Evolutionary conservation across 2,329 filamentous ascomycete species (phyloP).

Genomic region (Aspergillus sclerotialis): DNA sequence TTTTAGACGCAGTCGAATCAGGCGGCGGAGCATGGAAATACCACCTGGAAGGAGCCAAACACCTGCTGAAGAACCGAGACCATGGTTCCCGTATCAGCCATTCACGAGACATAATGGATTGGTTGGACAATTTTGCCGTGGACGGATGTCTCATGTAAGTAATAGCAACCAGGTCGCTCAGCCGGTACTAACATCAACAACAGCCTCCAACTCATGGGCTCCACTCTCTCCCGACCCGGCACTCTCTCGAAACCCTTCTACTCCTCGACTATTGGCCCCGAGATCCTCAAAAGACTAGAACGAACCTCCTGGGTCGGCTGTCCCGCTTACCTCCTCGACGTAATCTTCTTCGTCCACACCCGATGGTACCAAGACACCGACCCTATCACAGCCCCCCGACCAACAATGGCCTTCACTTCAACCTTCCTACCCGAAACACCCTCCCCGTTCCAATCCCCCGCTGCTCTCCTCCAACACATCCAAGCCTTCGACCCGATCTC

Average conservation of each 20-base stretch:
- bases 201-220: slow-evolving; percentile 37
- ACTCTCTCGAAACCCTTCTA: slow-evolving; percentile 33
- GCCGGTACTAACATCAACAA: slow-evolving; percentile 2
- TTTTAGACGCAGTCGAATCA: slow-evolving; percentile 45
- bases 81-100: slow-evolving; percentile 10
- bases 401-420: slow-evolving; percentile 20
- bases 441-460: slow-evolving; percentile 23
- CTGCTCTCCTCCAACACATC: slow-evolving; percentile 29
- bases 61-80: slow-evolving; percentile 36
- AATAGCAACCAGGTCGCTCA: neutral
- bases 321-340: slow-evolving; percentile 33
- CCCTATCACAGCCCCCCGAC: slow-evolving; percentile 15
- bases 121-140: slow-evolving; percentile 30
- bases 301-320: slow-evolving; percentile 35
- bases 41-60: slow-evolving; percentile 46
- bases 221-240: slow-evolving; percentile 33
- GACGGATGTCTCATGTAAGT: slow-evolving; percentile 32
- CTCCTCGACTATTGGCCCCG: slow-evolving; percentile 27
- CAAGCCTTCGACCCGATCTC: slow-evolving; percentile 30
- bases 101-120: slow-evolving; percentile 20
- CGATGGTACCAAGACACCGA: slow-evolving; percentile 27
- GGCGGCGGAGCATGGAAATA: slow-evolving; percentile 46
- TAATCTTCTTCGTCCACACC: slow-evolving; percentile 34
- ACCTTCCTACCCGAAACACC: slow-evolving; percentile 18
- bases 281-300: slow-evolving; percentile 32